A percentile compares a stretch with the other conserved stretches of the same genome.
phyloP scores from a whole-genome alignment of 331 rosid genomes.

The Malus hybrid region DNA sequence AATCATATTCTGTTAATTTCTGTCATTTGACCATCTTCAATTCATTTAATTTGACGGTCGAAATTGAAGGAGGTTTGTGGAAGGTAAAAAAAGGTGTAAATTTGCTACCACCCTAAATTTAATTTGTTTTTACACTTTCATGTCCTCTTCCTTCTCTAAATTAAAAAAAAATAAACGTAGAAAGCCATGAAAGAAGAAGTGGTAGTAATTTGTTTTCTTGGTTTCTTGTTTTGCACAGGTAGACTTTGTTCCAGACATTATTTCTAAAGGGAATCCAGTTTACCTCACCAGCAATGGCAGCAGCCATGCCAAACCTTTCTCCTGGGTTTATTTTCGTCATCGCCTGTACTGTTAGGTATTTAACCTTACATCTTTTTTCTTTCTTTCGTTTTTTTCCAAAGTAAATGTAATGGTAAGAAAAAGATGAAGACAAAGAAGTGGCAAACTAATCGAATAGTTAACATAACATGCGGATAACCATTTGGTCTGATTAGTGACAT shows the following conservation, averaged over 20 bases:
- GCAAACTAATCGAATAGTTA: neutral
- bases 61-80: too few species aligned
- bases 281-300: constrained; percentile 84
- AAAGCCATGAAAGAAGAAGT: neutral
- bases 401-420: neutral
- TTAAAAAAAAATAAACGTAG: neutral
- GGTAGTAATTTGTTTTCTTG: neutral
- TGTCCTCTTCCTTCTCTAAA: neutral
- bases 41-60: too few species aligned
- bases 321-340: constrained; percentile 83
- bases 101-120: too few species aligned
- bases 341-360: constrained; percentile 72
- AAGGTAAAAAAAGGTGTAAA: too few species aligned
- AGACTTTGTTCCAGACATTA: constrained; percentile 54
- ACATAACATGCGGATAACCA: neutral
- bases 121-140: neutral
- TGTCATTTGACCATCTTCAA: too few species aligned
- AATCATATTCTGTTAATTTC: too few species aligned
- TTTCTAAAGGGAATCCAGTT: constrained; percentile 61
- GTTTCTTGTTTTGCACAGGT: constrained; percentile 43
- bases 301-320: constrained; percentile 91
- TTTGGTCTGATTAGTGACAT: neutral
- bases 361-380: too few species aligned
- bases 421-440: neutral
- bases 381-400: neutral